Evolutionary conservation across 2,329 filamentous ascomycete genomes (phyloP).

Genomic region (Torrubiella hemipterigena): DNA sequence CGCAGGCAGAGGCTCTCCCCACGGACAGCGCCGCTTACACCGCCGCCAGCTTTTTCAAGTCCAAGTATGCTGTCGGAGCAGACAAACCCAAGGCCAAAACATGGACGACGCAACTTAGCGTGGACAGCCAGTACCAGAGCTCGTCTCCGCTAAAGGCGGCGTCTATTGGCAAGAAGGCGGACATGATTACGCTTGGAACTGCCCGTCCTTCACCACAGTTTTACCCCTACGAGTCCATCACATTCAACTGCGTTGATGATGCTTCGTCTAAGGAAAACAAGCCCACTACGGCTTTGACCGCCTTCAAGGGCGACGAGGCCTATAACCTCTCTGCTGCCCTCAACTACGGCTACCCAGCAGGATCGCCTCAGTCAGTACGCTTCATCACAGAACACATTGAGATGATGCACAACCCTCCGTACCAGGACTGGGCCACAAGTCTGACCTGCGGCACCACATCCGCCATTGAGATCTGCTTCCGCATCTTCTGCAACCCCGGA

Average conservation of each 20-base stretch:
- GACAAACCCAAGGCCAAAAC: constrained; percentile 3
- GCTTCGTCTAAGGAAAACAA: constrained; percentile 5
- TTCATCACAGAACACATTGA: constrained; percentile 68
- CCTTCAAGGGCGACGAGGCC: constrained; percentile 7
- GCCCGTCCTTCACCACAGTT: constrained; percentile 5
- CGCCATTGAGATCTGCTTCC: constrained; percentile 52
- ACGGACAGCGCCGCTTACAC: constrained; percentile 6
- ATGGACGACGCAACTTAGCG: constrained; percentile 3
- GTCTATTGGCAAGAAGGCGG: constrained; percentile 3
- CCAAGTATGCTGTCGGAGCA: constrained; percentile 4
- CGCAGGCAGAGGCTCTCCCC: constrained; percentile 5
- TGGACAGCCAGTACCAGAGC: constrained; percentile 3
- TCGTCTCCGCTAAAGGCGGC: constrained; percentile 6
- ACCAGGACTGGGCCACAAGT: constrained; percentile 59
- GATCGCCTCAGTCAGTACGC: constrained; percentile 57
- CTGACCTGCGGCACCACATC: constrained; percentile 57
- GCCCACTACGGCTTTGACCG: constrained; percentile 2
- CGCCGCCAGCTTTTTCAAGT: constrained; percentile 5
- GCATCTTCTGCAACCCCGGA: constrained; percentile 49
- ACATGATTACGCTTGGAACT: constrained; percentile 6
- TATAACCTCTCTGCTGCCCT: constrained; percentile 37
- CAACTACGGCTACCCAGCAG: constrained; percentile 64
- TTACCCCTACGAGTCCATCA: constrained; percentile 4
- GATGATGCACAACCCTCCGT: constrained; percentile 60
- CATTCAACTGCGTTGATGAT: constrained; percentile 4